Evolutionary conservation across 768 basidiomycete species (phyloP).

Genomic region (Galerina sulciceps): DNA sequence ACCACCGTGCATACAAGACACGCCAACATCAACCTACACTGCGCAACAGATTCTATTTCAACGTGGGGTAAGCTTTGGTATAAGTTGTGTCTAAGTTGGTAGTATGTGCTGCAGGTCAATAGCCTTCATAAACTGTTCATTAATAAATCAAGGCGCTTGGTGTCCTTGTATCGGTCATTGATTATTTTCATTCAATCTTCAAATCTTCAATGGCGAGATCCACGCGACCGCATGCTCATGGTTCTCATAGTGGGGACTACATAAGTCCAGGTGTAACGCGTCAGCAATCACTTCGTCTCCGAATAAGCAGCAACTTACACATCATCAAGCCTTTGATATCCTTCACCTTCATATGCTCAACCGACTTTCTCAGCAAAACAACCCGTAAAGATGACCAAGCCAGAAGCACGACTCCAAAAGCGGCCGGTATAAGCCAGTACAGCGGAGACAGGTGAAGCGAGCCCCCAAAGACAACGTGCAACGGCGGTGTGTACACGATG

Average conservation of each 20-base stretch:
- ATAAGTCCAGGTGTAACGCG: background rate
- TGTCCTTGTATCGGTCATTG: background rate
- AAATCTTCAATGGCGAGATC: slow-evolving; percentile 20
- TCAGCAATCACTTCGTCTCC: slow-evolving; percentile 11
- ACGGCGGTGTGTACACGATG: slow-evolving; percentile 69
- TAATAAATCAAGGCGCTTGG: too few species aligned
- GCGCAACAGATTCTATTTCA: too few species aligned
- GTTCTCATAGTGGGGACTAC: slow-evolving; percentile 68
- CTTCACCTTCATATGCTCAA: slow-evolving; percentile 60
- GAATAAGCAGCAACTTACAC: slow-evolving; percentile 51
- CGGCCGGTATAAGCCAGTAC: slow-evolving; percentile 71
- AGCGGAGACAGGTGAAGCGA: slow-evolving; percentile 59
- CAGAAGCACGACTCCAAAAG: slow-evolving; percentile 59
- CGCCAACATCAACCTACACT: too few species aligned
- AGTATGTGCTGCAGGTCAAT: too few species aligned
- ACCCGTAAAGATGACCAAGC: slow-evolving; percentile 65
- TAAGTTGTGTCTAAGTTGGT: too few species aligned
- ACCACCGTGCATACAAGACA: too few species aligned
- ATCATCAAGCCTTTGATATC: slow-evolving; percentile 73
- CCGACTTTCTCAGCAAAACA: slow-evolving; percentile 55
- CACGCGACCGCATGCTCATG: slow-evolving; percentile 59
- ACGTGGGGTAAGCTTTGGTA: too few species aligned
- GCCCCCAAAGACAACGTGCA: slow-evolving; percentile 72
- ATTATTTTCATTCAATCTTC: background rate
- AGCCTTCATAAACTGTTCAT: too few species aligned